A percentile compares a stretch with the other conserved stretches of the same genome.
Conservation (phyloP, 1,284 basidiomycete species). For the Malassezia globosa region DNA sequence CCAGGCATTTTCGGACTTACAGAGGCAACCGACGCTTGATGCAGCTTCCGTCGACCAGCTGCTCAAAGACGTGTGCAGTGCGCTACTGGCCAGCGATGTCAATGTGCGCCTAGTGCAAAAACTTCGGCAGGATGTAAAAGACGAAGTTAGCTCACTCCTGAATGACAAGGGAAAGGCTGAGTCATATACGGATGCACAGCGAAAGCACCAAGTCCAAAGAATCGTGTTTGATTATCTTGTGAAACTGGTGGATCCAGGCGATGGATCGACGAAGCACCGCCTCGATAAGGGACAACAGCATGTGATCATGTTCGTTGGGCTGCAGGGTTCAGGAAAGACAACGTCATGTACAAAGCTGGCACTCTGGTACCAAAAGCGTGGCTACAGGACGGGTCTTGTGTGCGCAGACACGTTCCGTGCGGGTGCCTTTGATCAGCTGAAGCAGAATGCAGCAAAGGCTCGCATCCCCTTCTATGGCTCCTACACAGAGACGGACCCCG, state of each 20-base stretch:
- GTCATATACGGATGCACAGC: slow-evolving; percentile 31
- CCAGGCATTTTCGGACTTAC: slow-evolving; percentile 79
- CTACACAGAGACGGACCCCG: slow-evolving; percentile 97
- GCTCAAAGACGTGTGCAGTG: slow-evolving; percentile 87
- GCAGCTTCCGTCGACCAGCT: slow-evolving; percentile 57
- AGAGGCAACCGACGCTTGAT: slow-evolving; percentile 62
- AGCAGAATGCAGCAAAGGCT: slow-evolving; percentile 89
- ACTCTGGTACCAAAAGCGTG: slow-evolving; percentile 91
- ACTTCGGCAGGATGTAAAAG: slow-evolving; percentile 66
- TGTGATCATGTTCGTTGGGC: slow-evolving; percentile 66
- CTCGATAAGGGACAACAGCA: slow-evolving; percentile 72
- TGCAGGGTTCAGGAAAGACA: slow-evolving; percentile 89
- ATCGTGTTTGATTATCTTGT: slow-evolving; percentile 94
- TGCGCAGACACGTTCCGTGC: slow-evolving; percentile 99
- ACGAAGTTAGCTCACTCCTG: slow-evolving; percentile 57
- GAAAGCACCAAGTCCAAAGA: slow-evolving; percentile 38
- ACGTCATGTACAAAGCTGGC: slow-evolving; percentile 70
- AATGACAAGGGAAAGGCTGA: slow-evolving; percentile 34
- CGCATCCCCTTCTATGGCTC: slow-evolving; percentile 98
- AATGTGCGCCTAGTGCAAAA: slow-evolving; percentile 90
- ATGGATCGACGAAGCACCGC: slow-evolving; percentile 26
- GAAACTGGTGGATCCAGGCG: slow-evolving; percentile 66
- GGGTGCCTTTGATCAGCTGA: slow-evolving; percentile 88
- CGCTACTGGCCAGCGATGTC: slow-evolving; percentile 89
- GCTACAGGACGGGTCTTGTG: slow-evolving; percentile 94